These are phyloP conservation scores for Metschnikowia henanensis DNA, from an alignment of 805 yeast species.

Conservation along the genomic window DNA sequence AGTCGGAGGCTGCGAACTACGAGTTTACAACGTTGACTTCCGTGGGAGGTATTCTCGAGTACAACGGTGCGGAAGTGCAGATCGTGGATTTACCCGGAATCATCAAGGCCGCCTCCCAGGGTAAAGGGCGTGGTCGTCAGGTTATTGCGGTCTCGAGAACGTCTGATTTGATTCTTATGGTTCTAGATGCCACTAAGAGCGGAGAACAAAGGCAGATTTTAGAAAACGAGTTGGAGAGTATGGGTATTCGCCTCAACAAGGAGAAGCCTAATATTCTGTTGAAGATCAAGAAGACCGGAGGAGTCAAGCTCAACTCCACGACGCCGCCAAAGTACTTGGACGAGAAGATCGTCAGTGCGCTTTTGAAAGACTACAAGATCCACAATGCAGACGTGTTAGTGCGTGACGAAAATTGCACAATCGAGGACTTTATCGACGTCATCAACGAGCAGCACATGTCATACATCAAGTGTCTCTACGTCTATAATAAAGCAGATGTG, in stretches of 20 bases:
- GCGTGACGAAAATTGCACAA: conserved; percentile 84
- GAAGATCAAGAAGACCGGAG: conserved; percentile 85
- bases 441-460: conserved; percentile 86
- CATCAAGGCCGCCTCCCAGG: conserved; percentile 94
- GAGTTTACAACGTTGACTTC: conserved; percentile 96
- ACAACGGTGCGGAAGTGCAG: conserved; percentile 96
- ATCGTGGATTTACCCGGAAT: conserved; percentile 98
- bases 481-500: conserved; percentile 93
- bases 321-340: conserved; percentile 81
- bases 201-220: conserved; percentile 83
- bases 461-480: conserved; percentile 89
- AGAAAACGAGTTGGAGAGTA: conserved; percentile 88
- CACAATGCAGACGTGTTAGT: conserved; percentile 93
- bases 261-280: conserved; percentile 73
- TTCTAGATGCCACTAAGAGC: conserved; percentile 93
- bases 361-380: conserved; percentile 82
- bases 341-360: conserved; percentile 74
- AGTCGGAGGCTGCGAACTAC: conserved; percentile 92
- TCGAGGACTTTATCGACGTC: conserved; percentile 90
- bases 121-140: conserved; percentile 97
- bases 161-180: conserved; percentile 90
- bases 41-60: conserved; percentile 93
- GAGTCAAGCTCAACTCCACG: conserved; percentile 78
- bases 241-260: conserved; percentile 88
- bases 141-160: conserved; percentile 96